A percentile compares a stretch with the other conserved stretches of the same genome.
phyloP scores from a whole-genome alignment of 495 filamentous ascomycete species.

The Hypoxylon cercidicola region DNA sequence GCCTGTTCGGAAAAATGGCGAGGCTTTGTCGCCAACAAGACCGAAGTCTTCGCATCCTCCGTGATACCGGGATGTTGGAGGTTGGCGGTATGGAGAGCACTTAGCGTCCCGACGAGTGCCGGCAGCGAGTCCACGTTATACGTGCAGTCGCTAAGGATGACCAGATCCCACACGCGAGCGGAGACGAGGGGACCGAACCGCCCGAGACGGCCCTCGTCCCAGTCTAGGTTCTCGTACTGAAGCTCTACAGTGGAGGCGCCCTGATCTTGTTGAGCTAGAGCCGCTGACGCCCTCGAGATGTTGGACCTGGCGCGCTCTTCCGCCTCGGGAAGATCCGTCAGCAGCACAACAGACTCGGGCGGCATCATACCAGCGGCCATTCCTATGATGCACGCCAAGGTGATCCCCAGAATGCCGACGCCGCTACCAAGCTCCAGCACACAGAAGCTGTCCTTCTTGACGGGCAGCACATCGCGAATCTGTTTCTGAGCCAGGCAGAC shows the following conservation, averaged over 20 bases:
- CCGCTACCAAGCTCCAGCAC: conserved; percentile 85
- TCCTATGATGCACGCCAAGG: conserved; percentile 68
- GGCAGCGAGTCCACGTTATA: conserved; percentile 89
- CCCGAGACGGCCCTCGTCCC: conserved; percentile 62
- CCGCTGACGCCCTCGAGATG: conserved; percentile 45
- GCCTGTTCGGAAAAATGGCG: conserved; percentile 83
- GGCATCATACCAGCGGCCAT: conserved; percentile 18
- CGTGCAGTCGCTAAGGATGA: conserved; percentile 91
- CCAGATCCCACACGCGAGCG: conserved; percentile 68
- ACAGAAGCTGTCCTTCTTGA: conserved; percentile 52
- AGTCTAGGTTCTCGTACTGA: conserved; percentile 76
- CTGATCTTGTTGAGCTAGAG: conserved; percentile 25
- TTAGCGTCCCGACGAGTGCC: conserved; percentile 76
- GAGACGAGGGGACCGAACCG: conserved; percentile 49
- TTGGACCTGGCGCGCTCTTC: conserved; percentile 61
- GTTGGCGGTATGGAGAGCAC: conserved; percentile 54
- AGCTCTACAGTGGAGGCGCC: conserved; percentile 46
- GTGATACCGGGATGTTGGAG: conserved; percentile 49
- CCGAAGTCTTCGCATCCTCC: conserved; percentile 43
- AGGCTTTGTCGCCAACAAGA: conserved; percentile 84
- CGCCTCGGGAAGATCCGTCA: conserved; percentile 87
- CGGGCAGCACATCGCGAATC: conserved; percentile 15
- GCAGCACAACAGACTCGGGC: conserved; percentile 59
- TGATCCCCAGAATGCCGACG: conserved; percentile 85
- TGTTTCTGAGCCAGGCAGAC: conserved; percentile 27